Conservation (phyloP, 305 asterid genomes). For the Fraxinus sp. region DNA sequence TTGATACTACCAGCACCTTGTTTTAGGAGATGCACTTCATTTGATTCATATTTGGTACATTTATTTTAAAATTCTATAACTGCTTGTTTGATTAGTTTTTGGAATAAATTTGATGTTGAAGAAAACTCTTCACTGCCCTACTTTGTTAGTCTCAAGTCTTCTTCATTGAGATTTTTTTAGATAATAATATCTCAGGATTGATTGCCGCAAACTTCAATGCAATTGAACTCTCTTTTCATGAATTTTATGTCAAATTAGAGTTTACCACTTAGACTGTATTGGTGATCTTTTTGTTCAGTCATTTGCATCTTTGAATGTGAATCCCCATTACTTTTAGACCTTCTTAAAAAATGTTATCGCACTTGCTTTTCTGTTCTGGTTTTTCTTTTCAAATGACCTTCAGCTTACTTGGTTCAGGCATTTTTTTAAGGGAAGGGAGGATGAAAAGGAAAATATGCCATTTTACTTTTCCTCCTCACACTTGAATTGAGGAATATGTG, state of each 20-base stretch:
- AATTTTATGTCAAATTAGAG: not conserved
- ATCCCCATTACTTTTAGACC: not conserved
- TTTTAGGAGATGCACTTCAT: constrained; percentile 5
- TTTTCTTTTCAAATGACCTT: not conserved
- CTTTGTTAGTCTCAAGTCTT: not conserved
- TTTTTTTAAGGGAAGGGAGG: not conserved
- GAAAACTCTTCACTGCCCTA: not conserved
- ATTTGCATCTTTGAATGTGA: not conserved
- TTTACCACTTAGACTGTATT: not conserved
- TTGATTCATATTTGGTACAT: not conserved
- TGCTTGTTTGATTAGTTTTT: not conserved
- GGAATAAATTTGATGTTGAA: not conserved
- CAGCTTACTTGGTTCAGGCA: not conserved
- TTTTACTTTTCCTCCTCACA: not conserved
- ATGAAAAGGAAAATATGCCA: not conserved
- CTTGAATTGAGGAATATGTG: not conserved
- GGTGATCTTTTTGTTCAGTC: not conserved
- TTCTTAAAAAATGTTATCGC: not conserved
- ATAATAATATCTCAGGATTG: not conserved
- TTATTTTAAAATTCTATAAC: not conserved
- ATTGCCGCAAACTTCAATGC: not conserved
- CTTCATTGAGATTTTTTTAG: not conserved
- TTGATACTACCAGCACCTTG: not conserved
- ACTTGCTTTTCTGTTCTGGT: not conserved
- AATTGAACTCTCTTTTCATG: not conserved